Evolutionary conservation across 306 rosid species (phyloP).

Genomic region (Sophora flavescens): DNA sequence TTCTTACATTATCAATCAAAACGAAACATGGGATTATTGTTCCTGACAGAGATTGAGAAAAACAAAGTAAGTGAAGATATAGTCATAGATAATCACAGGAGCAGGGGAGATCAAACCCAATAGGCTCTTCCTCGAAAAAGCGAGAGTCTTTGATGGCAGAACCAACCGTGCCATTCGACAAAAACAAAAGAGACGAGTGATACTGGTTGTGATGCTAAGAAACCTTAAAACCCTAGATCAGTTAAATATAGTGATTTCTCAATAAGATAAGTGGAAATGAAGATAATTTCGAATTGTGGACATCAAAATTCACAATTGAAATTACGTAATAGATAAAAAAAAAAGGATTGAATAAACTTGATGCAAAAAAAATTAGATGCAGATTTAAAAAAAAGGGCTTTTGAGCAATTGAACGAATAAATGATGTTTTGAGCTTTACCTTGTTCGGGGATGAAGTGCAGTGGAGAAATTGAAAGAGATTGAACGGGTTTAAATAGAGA

Average conservation of each 20-base stretch:
- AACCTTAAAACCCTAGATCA: slow-evolving; percentile 52
- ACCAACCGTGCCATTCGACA: slow-evolving; percentile 51
- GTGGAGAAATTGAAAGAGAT: neutral
- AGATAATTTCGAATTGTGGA: slow-evolving; percentile 44
- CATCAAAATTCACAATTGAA: slow-evolving; percentile 38
- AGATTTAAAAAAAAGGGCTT: neutral
- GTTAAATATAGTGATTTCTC: neutral
- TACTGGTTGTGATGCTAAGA: neutral
- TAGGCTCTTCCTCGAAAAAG: slow-evolving; percentile 49
- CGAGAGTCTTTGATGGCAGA: slow-evolving; percentile 51
- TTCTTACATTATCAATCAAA: neutral
- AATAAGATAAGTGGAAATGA: slow-evolving; percentile 41
- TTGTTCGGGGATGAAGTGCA: slow-evolving; percentile 25
- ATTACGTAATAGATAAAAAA: neutral
- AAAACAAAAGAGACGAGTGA: too few relatives aligned
- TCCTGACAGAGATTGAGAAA: neutral
- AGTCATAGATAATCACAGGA: slow-evolving; percentile 45
- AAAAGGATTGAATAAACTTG: slow-evolving; percentile 23
- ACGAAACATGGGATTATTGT: neutral
- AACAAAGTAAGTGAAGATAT: neutral
- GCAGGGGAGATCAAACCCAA: slow-evolving; percentile 52
- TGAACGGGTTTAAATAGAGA: slow-evolving; percentile 17
- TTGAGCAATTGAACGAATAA: slow-evolving; percentile 13
- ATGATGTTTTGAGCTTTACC: slow-evolving; percentile 32
- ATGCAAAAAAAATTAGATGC: neutral